These are phyloP conservation scores for Clarireedia monteithiana DNA, from an alignment of 2,329 filamentous ascomycete genomes.

Conservation along the genomic window DNA sequence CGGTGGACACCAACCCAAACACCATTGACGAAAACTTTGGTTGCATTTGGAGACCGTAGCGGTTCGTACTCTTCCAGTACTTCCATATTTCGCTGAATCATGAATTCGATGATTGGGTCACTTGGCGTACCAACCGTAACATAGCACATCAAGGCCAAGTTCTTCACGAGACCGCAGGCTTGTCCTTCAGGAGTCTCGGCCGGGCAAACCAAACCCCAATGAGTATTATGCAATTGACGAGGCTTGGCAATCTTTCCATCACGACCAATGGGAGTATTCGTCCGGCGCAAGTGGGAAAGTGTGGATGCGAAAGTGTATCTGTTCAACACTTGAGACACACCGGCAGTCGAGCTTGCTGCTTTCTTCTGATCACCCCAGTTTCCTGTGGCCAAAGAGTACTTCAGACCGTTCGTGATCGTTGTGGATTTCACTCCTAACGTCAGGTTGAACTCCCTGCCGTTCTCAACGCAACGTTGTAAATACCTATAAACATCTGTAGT, in stretches of 20 bases:
- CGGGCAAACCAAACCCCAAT: slow-evolving; percentile 96
- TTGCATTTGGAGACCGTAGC: slow-evolving; percentile 77
- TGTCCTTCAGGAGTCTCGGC: slow-evolving; percentile 97
- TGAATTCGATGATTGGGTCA: slow-evolving; percentile 86
- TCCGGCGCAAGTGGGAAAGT: slow-evolving; percentile 90
- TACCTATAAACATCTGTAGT: slow-evolving; percentile 87
- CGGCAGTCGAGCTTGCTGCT: slow-evolving; percentile 86
- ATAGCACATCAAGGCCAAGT: slow-evolving; percentile 95
- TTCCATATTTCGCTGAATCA: slow-evolving; percentile 94
- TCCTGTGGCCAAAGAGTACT: slow-evolving; percentile 93
- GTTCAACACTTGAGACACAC: slow-evolving; percentile 96
- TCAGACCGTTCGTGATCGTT: slow-evolving; percentile 86
- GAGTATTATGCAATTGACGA: slow-evolving; percentile 94
- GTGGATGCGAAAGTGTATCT: slow-evolving; percentile 97
- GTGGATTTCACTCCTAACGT: slow-evolving; percentile 84
- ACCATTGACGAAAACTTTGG: slow-evolving; percentile 97
- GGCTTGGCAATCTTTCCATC: slow-evolving; percentile 98
- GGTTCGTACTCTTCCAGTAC: slow-evolving; percentile 92
- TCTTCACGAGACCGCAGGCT: slow-evolving; percentile 97
- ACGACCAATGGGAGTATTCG: slow-evolving; percentile 94
- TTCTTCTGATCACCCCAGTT: slow-evolving; percentile 99
- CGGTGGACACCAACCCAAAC: slow-evolving; percentile 96
- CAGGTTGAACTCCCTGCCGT: slow-evolving; percentile 80
- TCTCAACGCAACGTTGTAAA: slow-evolving; percentile 86
- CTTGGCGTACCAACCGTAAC: slow-evolving; percentile 92